A percentile compares a stretch with the other conserved stretches of the same genome.
Evolutionary conservation across 148 eudicot species (phyloP).

Genomic region (Arctostaphylos glauca): DNA sequence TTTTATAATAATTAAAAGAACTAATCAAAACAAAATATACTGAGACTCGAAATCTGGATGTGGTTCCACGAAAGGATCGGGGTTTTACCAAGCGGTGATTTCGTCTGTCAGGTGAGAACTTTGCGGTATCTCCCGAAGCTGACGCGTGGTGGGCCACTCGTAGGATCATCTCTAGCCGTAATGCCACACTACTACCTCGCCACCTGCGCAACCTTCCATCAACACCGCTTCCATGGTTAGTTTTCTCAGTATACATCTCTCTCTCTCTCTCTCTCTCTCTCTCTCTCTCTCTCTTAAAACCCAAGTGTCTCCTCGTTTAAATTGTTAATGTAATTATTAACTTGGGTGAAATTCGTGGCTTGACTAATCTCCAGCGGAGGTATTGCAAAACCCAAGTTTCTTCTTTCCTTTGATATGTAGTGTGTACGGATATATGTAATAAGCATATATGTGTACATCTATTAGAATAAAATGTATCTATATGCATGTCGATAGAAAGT

Average conservation of each 20-base stretch:
- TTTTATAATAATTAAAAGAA: too few relatives aligned
- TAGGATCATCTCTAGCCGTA: not conserved
- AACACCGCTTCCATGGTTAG: not conserved
- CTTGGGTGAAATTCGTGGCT: not conserved
- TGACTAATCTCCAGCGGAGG: not conserved
- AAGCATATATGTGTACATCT: too few relatives aligned
- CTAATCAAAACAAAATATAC: too few relatives aligned
- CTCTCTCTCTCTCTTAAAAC: not conserved
- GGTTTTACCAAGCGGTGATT: not conserved
- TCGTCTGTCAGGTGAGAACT: not conserved
- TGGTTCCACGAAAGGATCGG: too few relatives aligned
- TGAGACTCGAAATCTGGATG: too few relatives aligned
- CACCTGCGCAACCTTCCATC: not conserved
- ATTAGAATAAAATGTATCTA: too few relatives aligned
- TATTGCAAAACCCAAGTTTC: not conserved
- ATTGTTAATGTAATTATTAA: not conserved
- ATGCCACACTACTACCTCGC: not conserved
- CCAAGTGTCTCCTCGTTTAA: too few relatives aligned
- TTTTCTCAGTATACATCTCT: not conserved
- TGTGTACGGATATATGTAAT: too few relatives aligned
- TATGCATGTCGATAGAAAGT: too few relatives aligned
- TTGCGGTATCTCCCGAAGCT: not conserved
- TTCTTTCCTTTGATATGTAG: not conserved
- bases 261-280: not conserved
- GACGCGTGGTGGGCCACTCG: constrained; percentile 8